These are phyloP conservation scores for Colletotrichum salicis DNA, from an alignment of 2,329 filamentous ascomycete genomes.

Conservation along the genomic window DNA sequence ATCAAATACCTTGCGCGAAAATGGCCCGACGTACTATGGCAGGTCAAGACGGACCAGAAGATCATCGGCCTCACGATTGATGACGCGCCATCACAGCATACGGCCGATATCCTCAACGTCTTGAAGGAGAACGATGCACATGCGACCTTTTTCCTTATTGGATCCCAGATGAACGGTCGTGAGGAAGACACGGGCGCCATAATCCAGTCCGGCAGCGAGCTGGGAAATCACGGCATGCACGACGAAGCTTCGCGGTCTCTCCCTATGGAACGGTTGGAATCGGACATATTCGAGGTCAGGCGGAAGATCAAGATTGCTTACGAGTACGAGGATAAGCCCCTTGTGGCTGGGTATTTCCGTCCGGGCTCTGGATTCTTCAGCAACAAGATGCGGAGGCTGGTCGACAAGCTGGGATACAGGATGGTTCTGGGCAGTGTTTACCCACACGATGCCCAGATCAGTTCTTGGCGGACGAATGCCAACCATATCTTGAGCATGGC, in stretches of 20 bases:
- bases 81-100: constrained; percentile 82
- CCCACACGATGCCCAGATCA: constrained; percentile 90
- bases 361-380: constrained; percentile 89
- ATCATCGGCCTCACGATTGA: constrained; percentile 87
- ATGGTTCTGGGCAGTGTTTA: constrained; percentile 87
- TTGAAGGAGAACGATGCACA: constrained; percentile 73
- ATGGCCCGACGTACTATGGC: constrained; percentile 85
- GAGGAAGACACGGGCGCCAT: constrained; percentile 67
- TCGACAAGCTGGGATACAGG: constrained; percentile 71
- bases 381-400: constrained; percentile 70
- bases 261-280: constrained; percentile 65
- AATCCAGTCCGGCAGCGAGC: constrained; percentile 72
- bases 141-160: constrained; percentile 92
- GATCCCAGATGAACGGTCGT: constrained; percentile 72
- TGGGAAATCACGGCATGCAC: constrained; percentile 90
- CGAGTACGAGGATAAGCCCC: constrained; percentile 50
- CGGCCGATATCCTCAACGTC: constrained; percentile 74
- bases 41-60: constrained; percentile 67
- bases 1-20: constrained; percentile 76
- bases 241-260: constrained; percentile 80
- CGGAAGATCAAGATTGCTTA: constrained; percentile 68
- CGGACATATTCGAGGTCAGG: constrained; percentile 75
- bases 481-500: constrained; percentile 84
- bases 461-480: constrained; percentile 75
- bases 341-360: constrained; percentile 76